Base-by-base conservation (phyloP, 768 basidiomycete species). In the Plicaturopsis crispa region DNA sequence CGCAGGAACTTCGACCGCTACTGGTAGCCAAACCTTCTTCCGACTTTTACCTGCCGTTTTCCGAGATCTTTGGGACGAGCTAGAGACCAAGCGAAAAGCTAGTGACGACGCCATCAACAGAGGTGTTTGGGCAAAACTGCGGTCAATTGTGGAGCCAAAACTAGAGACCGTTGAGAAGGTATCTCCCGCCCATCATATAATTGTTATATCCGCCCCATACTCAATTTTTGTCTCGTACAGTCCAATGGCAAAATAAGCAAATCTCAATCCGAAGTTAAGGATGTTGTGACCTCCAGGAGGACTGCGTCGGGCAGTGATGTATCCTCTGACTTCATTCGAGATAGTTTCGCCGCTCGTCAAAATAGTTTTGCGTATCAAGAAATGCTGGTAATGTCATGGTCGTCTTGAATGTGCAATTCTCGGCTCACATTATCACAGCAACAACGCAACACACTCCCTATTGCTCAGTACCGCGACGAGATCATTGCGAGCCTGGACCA, bases 11-110 rank as follows among this genome's bases (percentile, higher is more conserved):
- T 60, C 69, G 22, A 56, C 60, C 8, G 65, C 66, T 26, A 60
- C 70, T 33, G 64, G 69, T 20, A 70, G 59, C 31, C 66, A 65
- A 33, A 80, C 85, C 1, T 86, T 81, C 47, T 86, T 87, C 57
- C 70, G 88, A 47, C 57, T 78, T 6, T 66, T 98, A n/a, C 90
- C 94, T 6, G 67, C 81, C 2, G 71, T 75, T 13, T 94, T 83
- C 59, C 74, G 91, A 44, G 85, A 91, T 56, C 64, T 99, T 13
- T 99, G 94, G 94, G 84, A 88, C 39, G 88, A 93, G 55, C 62
- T 97, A 12, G 91, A 92, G 50, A 54, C 48, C 3, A 60, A 65
- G 19, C 70, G 86, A 48, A 85, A 80, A 48, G 43, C 50, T 5
- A 64, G 63, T 22, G 79, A 84, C 39, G 80, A 89, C 43, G 55